Base-by-base conservation (phyloP, 148 eudicot genomes). In the Selenicereus undatus region DNA sequence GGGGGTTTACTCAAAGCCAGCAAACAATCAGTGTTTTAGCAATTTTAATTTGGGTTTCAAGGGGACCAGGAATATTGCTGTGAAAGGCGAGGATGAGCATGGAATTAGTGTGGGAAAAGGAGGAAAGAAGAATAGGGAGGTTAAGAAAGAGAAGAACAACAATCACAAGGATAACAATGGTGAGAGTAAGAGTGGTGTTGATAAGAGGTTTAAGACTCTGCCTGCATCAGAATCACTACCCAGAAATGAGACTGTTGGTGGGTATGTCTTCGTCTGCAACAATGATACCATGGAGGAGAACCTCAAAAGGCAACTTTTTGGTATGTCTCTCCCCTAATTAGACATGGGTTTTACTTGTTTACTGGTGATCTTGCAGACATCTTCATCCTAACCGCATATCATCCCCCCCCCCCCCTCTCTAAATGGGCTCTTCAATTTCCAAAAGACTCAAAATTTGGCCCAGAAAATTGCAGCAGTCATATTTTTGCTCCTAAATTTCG, bases 231-330 rank as follows among this genome's bases (percentile, higher is more conserved):
- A 96, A 74, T 82, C 97, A 71, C 83, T 96, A 76, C 99, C 98
- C 0, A 96, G 94, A 78, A 89, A 92, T 82, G 99, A 96, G 76
- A 92, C 89, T 0, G 87, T 97, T 42, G 99, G 99, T 73, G 99
- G 99, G 2, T 97, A 97, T 85, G 94, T 96, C 78, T 96, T 96
- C 83, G 98, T 96, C 17, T 96, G 99, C 82, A 96, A 96, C 85
- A 94, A 96, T 82, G 99, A 96, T 84, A 96, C 99, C 36, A 96
- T 96, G 99, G 93, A 94, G 81, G 99, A 96, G 83, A 95, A 96
- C 85, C 91, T 96, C 84, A 84, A 90, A 83, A 85, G 98, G 69
- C 97, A 91, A 76, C 91, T 97, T 62, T 97, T 97, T 88, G 98
- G 98, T 94, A 92, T 73, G 88, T 77, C 21, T 24, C 35, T 24